A percentile compares a stretch with the other conserved stretches of the same genome.
Evolutionary conservation across 2,329 filamentous ascomycete genomes (phyloP).

Genomic region (Penicillium sp.): DNA sequence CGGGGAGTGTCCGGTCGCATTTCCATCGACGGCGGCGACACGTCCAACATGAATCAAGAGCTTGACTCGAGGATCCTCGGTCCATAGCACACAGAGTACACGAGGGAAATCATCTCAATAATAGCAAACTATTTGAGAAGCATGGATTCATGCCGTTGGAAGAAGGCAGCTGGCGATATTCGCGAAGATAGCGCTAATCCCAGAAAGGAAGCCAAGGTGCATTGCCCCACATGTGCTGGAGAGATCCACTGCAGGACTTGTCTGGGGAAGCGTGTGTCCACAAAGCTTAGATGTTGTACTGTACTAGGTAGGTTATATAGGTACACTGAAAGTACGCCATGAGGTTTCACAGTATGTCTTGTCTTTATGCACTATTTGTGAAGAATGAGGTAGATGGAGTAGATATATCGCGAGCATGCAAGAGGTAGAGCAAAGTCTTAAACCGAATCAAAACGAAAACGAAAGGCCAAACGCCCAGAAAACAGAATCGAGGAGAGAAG

Average conservation of each 20-base stretch:
- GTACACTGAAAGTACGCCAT: no score
- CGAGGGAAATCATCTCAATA: not conserved
- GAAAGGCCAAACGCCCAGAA: not conserved
- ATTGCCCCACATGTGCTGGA: not conserved
- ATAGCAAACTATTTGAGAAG: not conserved
- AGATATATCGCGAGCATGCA: not conserved
- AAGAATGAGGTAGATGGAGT: not conserved
- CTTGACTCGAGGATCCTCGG: slow-evolving; percentile 2
- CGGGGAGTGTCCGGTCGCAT: slow-evolving; percentile 12
- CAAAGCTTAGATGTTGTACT: not conserved
- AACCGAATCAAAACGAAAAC: not conserved
- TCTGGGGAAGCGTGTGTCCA: not conserved
- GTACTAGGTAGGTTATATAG: no score
- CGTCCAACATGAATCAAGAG: slow-evolving; percentile 10
- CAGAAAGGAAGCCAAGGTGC: slow-evolving; percentile 9
- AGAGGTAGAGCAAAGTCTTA: not conserved
- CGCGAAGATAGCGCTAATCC: slow-evolving; percentile 1
- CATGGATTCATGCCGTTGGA: not conserved
- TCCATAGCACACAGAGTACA: not conserved
- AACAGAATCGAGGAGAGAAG: slow-evolving; percentile 1
- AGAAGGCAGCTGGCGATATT: not conserved
- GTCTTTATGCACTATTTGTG: no score
- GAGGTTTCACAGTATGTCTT: no score
- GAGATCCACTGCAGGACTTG: not conserved
- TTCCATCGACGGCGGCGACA: slow-evolving; percentile 15